phyloP scores from a whole-genome alignment of 306 rosid genomes.

The Comarum palustre region DNA sequence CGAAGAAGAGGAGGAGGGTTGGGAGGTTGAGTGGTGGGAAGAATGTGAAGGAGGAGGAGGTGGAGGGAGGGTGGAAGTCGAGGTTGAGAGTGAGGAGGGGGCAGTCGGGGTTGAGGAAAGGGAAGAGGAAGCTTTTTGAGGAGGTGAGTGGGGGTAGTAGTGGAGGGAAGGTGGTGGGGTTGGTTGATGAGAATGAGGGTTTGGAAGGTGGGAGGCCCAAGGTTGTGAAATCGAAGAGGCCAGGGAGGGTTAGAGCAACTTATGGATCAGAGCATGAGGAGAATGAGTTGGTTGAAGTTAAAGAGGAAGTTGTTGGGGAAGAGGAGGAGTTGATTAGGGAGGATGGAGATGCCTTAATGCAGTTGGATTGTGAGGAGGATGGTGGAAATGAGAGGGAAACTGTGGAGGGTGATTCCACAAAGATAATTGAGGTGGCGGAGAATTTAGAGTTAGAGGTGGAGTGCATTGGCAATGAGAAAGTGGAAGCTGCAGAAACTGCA shows the following conservation, averaged over 20 bases:
- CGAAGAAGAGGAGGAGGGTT: conserved; percentile 52
- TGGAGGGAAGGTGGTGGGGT: conserved; percentile 24
- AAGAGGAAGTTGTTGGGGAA: conserved; percentile 20
- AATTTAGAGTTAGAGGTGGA: conserved; percentile 40
- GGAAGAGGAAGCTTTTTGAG: conserved; percentile 66
- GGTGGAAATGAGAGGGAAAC: conserved; percentile 28
- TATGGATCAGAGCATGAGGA: conserved; percentile 32
- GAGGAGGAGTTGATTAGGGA: conserved; percentile 10
- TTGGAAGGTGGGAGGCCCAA: conserved; percentile 42
- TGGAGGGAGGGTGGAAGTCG: conserved; percentile 46
- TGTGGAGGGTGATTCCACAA: conserved; percentile 27
- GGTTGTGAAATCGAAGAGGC: conserved; percentile 55
- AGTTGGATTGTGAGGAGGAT: conserved; percentile 14
- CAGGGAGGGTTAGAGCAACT: conserved; percentile 49
- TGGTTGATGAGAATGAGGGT: conserved; percentile 39
- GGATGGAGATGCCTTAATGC: conserved; percentile 13
- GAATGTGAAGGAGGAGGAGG: conserved; percentile 28
- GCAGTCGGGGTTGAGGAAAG: conserved; percentile 36
- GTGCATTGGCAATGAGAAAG: conserved; percentile 29
- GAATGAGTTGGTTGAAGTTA: conserved; percentile 21
- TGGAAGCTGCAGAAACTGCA: conserved; percentile 19
- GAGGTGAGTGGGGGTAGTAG: conserved; percentile 16
- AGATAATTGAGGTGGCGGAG: conserved; percentile 30
- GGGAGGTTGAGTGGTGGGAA: conserved; percentile 28
- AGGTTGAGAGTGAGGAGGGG: conserved; percentile 64